Evolutionary conservation across 192 early-diverging fungal species (phyloP).

Genomic region (Coemansia sp.): DNA sequence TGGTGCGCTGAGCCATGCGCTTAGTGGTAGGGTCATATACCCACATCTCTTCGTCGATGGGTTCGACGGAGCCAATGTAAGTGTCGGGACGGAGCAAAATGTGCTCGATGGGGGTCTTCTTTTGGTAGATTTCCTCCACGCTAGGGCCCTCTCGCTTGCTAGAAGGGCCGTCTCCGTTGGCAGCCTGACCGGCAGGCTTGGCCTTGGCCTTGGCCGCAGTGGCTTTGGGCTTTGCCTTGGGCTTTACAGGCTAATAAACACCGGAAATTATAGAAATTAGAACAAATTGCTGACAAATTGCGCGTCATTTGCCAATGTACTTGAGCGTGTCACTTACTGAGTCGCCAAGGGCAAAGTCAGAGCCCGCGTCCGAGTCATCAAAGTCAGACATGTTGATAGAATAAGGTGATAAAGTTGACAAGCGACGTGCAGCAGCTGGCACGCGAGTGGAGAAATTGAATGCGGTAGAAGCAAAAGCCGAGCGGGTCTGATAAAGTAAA

Average conservation of each 20-base stretch:
- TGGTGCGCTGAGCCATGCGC: conserved; percentile 64
- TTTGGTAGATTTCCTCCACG: conserved; percentile 92
- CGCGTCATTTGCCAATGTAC: neutral
- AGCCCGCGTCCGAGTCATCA: conserved; percentile 51
- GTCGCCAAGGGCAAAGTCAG: conserved; percentile 24
- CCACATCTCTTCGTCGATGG: conserved; percentile 83
- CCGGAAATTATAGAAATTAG: neutral
- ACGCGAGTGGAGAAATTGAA: neutral
- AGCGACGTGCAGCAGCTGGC: neutral
- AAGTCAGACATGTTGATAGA: conserved; percentile 37
- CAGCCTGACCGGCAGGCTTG: conserved; percentile 23
- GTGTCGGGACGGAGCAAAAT: conserved; percentile 94
- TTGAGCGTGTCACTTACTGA: conserved; percentile 20
- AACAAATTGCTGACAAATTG: neutral
- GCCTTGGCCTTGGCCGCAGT: conserved; percentile 17
- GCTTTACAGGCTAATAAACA: conserved; percentile 39
- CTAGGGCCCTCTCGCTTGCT: conserved; percentile 39
- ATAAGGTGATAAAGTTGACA: no score
- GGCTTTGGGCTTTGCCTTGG: conserved; percentile 27
- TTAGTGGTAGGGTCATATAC: conserved; percentile 72
- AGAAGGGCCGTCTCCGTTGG: neutral
- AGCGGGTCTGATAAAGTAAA: neutral
- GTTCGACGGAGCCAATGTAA: conserved; percentile 93
- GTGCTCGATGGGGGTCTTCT: conserved; percentile 94
- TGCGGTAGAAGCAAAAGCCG: neutral